Base-by-base conservation (phyloP, 257 asterid genomes). In the Przewalskia tangutica region DNA sequence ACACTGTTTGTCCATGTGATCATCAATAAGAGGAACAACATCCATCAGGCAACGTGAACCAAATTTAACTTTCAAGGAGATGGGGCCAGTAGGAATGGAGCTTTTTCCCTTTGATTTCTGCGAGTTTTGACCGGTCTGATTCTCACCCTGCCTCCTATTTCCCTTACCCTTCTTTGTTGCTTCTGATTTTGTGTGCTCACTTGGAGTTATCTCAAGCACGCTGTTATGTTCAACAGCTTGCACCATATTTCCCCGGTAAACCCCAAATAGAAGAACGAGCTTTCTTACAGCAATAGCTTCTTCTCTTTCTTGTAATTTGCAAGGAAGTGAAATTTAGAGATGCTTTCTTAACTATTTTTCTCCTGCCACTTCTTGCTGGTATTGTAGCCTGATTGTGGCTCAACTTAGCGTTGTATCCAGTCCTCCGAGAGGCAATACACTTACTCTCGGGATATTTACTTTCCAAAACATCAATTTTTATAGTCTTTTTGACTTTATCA, bases 241-340 rank as follows among this genome's bases (percentile, higher is more conserved):
- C 48, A 86, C 79, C 64, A 85, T 81, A 85, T 81, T 84, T 66
- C 89, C 89, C 32, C 71, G 85, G 81, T 23, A 83, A 76, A 59
- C 93, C 94, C 97, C 97, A 91, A 70, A 20, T 87, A 56, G 92
- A 88, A 81, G 97, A 86, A 55, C 89, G 90, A 27, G 87, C 87
- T 68, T 83, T 81, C 83, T 88, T 93, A 70, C 87, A 18, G 67
- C 79, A 81, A 67, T 83, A 84, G 87, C 92, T 94, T 89, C 95
- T 89, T 83, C 86, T 89, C 85, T 89, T 90, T 84, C 93, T 90
- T 80, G 85, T 82, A 66, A 91, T 60, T 82, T 85, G 90, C 89
- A 90, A 75, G 64, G 89, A 89, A 81, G 84, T 85, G 44, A 89
- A 81, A 79, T 91, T 90, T 62, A 87, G 56, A 34, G 83, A 82